These are phyloP conservation scores for Dillenia turbinata DNA, from an alignment of 164 flowering plant genomes.

Conservation along the genomic window DNA sequence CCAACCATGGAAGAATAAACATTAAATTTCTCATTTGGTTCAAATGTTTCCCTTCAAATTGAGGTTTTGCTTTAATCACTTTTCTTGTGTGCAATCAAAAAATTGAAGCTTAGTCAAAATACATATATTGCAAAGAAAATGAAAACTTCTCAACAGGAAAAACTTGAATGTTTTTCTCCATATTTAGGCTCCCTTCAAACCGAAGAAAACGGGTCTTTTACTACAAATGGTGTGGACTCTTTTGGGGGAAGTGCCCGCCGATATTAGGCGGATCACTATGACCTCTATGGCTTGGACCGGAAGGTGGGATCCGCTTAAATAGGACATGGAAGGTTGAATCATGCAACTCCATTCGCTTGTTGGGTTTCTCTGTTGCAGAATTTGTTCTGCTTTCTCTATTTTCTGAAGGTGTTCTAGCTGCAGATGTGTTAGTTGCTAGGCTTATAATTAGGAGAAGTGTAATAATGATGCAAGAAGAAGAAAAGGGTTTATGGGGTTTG, in stretches of 20 bases:
- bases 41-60: too few relatives aligned
- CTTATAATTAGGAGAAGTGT: background rate
- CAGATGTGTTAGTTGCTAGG: background rate
- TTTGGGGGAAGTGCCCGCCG: slow-evolving; percentile 7
- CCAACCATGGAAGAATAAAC: too few relatives aligned
- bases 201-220: too few relatives aligned
- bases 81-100: too few relatives aligned
- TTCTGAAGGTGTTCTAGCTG: background rate
- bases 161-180: too few relatives aligned
- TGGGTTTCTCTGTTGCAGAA: too few relatives aligned
- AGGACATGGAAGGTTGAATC: background rate
- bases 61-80: too few relatives aligned
- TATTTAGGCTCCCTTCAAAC: too few relatives aligned
- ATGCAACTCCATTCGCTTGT: background rate
- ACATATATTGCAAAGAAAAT: too few relatives aligned
- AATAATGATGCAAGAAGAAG: background rate
- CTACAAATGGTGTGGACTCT: background rate
- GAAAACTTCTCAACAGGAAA: too few relatives aligned
- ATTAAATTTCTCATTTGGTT: too few relatives aligned
- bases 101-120: too few relatives aligned
- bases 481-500: background rate
- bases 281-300: slow-evolving; percentile 17
- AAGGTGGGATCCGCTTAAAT: slow-evolving; percentile 1
- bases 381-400: background rate
- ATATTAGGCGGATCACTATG: background rate